Base-by-base conservation (phyloP, 1,139 yeast species). In the Debaryomyces nepalensis region DNA sequence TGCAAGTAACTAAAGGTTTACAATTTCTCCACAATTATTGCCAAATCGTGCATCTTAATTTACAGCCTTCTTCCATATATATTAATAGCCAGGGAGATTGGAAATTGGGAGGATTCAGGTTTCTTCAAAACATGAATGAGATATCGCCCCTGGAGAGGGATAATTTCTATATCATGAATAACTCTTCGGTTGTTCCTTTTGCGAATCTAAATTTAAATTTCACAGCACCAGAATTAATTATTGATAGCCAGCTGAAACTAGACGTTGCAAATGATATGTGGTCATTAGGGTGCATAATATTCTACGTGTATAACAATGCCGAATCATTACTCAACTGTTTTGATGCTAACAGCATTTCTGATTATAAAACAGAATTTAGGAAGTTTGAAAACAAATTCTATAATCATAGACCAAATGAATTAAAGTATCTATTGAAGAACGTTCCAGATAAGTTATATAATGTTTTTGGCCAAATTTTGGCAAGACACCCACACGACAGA, bases 41-140 rank as follows among this genome's bases (percentile, higher is more conserved):
- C 20, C 77, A 82, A 14, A 78, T 82, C 23, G 85, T 88, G 11
- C 97, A 91, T 64, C 65, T 87, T 51, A 88, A 90, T 51, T 54
- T 95, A 23, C 84, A 84, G 50, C 99, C 99, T 1, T 69, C 78
- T 10, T 81, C 96, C 0, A 73, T 93, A 1, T 78, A 84, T 46
- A 76, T 93, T 19, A 91, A 87, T 51, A 83, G 81, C 31, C 90
- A 86, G 52, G 95, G 96, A 1, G 99, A 93, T 63, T 95, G 98
- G 98, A 93, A 91, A 62, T 62, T 93, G 2, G 78, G 86, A 6
- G 97, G 98, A 0, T 75, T 87, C 49, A 78, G 78, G 38, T 85
- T 85, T 53, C 61, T 87, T 20, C 84, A 84, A 32, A 77, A 76
- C 44, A 53, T 80, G 41, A 75, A 62, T 49, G 77, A 74, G 35